A percentile compares a stretch with the other conserved stretches of the same genome.
Evolutionary conservation across 2,329 filamentous ascomycete genomes (phyloP).

Genomic region (Talaromyces sp.): DNA sequence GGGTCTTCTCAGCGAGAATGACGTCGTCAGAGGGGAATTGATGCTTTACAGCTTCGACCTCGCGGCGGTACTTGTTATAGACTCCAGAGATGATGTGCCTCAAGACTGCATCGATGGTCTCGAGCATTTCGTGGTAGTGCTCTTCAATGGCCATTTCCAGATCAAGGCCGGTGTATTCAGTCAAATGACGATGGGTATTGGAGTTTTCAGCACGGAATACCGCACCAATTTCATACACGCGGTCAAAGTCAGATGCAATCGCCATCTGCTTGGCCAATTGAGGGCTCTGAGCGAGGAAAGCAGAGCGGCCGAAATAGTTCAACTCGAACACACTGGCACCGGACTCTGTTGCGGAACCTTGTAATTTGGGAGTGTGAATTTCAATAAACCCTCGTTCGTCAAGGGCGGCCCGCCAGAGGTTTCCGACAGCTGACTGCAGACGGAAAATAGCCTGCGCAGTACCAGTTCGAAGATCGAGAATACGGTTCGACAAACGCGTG

Average conservation of each 20-base stretch:
- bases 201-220: slow-evolving; percentile 95
- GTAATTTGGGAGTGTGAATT: slow-evolving; percentile 89
- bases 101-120: slow-evolving; percentile 72
- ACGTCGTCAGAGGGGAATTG: slow-evolving; percentile 85
- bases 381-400: slow-evolving; percentile 78
- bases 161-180: slow-evolving; percentile 90
- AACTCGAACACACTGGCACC: slow-evolving; percentile 88
- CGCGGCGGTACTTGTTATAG: slow-evolving; percentile 64
- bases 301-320: slow-evolving; percentile 82
- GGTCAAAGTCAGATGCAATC: slow-evolving; percentile 81
- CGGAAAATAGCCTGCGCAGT: slow-evolving; percentile 84
- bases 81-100: slow-evolving; percentile 73
- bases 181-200: slow-evolving; percentile 90
- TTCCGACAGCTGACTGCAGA: slow-evolving; percentile 74
- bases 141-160: slow-evolving; percentile 87
- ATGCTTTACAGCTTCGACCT: slow-evolving; percentile 74
- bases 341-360: slow-evolving; percentile 85
- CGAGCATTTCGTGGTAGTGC: slow-evolving; percentile 83
- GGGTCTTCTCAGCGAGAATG: slow-evolving; percentile 81
- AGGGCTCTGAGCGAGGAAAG: slow-evolving; percentile 86
- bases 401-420: slow-evolving; percentile 72
- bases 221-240: slow-evolving; percentile 83
- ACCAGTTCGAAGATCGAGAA: slow-evolving; percentile 81
- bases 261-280: slow-evolving; percentile 92
- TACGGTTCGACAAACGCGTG: slow-evolving; percentile 71